Evolutionary conservation across 2,329 filamentous ascomycete species (phyloP).

Genomic region (Claviceps pusilla): DNA sequence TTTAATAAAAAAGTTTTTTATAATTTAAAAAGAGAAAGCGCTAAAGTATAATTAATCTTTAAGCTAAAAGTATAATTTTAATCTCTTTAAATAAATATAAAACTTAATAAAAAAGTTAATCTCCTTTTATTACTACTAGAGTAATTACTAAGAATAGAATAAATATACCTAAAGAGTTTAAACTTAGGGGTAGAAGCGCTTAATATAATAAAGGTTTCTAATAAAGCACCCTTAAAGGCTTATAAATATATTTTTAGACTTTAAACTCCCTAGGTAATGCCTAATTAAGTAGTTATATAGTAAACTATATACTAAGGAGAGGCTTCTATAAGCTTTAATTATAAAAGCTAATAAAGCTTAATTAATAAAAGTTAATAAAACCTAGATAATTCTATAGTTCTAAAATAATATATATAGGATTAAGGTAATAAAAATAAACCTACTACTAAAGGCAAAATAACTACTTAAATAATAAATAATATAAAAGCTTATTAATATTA

Average conservation of each 20-base stretch:
- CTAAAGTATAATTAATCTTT: background rate
- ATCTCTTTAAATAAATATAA: background rate
- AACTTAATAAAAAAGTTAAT: background rate
- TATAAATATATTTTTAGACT: background rate
- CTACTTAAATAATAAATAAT: rapidly evolving
- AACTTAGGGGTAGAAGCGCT: background rate
- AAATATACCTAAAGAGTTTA: background rate
- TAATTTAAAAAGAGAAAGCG: background rate
- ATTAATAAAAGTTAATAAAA: too few relatives aligned
- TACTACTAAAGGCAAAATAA: too few relatives aligned
- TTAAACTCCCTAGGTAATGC: background rate
- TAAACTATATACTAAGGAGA: too few relatives aligned
- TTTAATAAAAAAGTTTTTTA: background rate
- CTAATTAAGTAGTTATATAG: background rate
- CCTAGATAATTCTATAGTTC: too few relatives aligned
- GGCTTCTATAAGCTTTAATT: too few relatives aligned
- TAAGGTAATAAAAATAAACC: too few relatives aligned
- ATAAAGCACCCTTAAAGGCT: background rate
- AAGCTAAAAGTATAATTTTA: background rate
- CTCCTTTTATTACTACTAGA: background rate
- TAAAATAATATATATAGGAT: too few relatives aligned
- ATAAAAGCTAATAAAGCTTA: too few relatives aligned
- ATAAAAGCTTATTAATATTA: too few relatives aligned
- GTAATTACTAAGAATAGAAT: background rate
- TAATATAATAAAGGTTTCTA: background rate